A percentile compares a stretch with the other conserved stretches of the same genome.
Conservation (phyloP, 371 early-diverging fungal species). For the Mortierella sp. region DNA sequence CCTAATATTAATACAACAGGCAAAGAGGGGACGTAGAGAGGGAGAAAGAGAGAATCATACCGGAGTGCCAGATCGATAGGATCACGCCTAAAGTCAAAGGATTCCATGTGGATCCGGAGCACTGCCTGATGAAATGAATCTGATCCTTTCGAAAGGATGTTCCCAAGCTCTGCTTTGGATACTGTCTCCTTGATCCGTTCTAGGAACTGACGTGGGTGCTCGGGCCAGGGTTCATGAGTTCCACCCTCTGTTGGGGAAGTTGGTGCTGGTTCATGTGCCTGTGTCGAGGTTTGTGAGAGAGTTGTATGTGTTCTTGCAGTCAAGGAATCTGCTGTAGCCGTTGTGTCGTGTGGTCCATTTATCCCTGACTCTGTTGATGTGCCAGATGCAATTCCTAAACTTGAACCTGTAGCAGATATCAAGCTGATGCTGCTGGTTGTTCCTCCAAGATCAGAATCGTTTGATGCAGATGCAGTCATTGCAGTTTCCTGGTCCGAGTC, state of each 20-base stretch:
- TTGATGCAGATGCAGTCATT: constrained; percentile 11
- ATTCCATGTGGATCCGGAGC: constrained; percentile 66
- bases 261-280: background rate
- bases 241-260: background rate
- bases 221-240: constrained; percentile 29
- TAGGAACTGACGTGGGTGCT: constrained; percentile 44
- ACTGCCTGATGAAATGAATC: constrained; percentile 60
- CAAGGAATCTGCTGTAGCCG: background rate
- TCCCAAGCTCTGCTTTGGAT: constrained; percentile 59
- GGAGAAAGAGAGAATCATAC: constrained; percentile 48
- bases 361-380: background rate
- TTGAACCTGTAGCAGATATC: constrained; percentile 2
- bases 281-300: background rate
- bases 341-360: constrained; percentile 3
- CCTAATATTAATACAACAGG: background rate
- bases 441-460: background rate
- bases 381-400: constrained; percentile 6
- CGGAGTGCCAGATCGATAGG: constrained; percentile 81
- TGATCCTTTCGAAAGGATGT: constrained; percentile 58
- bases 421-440: constrained; percentile 2
- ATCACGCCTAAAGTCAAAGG: constrained; percentile 76
- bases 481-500: constrained; percentile 6
- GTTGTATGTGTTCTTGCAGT: background rate
- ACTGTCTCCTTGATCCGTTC: constrained; percentile 57
- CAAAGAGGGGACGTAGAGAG: background rate